Base-by-base conservation (phyloP, 331 rosid genomes). In the Dryas integrifolia region DNA sequence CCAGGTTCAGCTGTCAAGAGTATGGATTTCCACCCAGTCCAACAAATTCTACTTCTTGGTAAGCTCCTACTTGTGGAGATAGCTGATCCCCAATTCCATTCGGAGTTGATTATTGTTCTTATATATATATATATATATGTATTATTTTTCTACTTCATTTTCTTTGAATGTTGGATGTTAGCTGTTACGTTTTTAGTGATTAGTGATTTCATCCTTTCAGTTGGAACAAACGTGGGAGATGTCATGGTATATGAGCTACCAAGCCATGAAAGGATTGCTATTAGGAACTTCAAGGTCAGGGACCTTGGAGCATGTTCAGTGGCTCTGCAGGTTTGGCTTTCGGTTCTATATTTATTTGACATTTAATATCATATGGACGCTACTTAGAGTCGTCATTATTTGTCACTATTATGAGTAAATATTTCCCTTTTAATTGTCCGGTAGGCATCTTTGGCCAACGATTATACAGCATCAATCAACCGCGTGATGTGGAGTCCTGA, bases 401-500 rank as follows among this genome's bases (percentile, higher is more conserved):
- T 52, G 26, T 60, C 44, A 30, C 26, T 74, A 41, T 70, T 58
- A 30, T 58, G 72, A 48, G 46, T 43, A 39, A 64, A 77, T 21
- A n/a, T 79, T 47, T 10, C 67, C 79, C 65, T 66, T 74, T 70
- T 76, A 58, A n/a, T 85, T 83, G 64, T 70, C 72, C 21, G 60
- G 7, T 81, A 90, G 97, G 92, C 92, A 66, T 84, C 96, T 46
- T 81, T 95, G 79, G 61, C 92, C 72, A 83, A 65, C 75, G 99
- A 95, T 69, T 87, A 83, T 83, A 72, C 96, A 11, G 89, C 91
- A 57, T 92, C 99, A 49, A 82, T 95, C 50, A 92, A 95, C 69
- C 92, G 99, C 12, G 99, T 95, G 71, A 81, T 92, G 82, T 95
- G 98, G 98, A 92, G 96, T 84, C 97, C 98, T 79, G 99, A 95